Percentiles rank a stretch among this genome's conserved stretches.
Evolutionary conservation across 129 eudicot genomes (phyloP).

Genomic region (Logfia minima): DNA sequence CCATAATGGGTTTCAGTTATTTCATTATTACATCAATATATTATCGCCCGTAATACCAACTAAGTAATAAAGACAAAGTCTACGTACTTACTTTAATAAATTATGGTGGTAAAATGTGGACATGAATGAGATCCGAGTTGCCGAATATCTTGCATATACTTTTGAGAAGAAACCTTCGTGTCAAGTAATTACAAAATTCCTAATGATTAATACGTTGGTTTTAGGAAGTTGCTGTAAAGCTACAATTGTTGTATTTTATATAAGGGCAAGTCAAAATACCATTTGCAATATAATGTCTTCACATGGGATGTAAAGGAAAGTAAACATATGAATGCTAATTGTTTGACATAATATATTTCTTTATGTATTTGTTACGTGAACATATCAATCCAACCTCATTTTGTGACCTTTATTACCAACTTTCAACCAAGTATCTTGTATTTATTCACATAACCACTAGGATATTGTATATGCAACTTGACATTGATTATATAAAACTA

Average conservation of each 20-base stretch:
- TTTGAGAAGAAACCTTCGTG: too few species aligned
- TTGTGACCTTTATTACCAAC: slow-evolving; percentile 32
- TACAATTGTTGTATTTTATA: not conserved
- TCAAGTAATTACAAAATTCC: too few species aligned
- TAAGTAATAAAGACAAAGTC: too few species aligned
- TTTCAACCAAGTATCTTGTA: not conserved
- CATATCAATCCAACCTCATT: slow-evolving; percentile 20
- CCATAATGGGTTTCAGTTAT: not conserved
- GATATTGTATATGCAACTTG: slow-evolving; percentile 28
- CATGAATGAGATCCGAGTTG: too few species aligned
- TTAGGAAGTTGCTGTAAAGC: not conserved
- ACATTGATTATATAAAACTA: slow-evolving; percentile 1
- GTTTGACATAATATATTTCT: not conserved
- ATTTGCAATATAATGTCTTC: slow-evolving; percentile 21
- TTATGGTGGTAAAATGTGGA: too few species aligned
- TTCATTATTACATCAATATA: too few species aligned
- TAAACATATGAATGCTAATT: slow-evolving; percentile 10
- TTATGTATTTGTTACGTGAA: slow-evolving; percentile 27
- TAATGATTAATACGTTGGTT: not conserved
- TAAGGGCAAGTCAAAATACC: not conserved
- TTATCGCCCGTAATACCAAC: not conserved
- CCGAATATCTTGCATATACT: too few species aligned
- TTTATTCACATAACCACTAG: slow-evolving; percentile 21
- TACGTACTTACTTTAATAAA: too few species aligned
- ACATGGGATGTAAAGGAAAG: slow-evolving; percentile 25